phyloP scores from a whole-genome alignment of 495 filamentous ascomycete genomes.

The Terfezia boudieri region DNA sequence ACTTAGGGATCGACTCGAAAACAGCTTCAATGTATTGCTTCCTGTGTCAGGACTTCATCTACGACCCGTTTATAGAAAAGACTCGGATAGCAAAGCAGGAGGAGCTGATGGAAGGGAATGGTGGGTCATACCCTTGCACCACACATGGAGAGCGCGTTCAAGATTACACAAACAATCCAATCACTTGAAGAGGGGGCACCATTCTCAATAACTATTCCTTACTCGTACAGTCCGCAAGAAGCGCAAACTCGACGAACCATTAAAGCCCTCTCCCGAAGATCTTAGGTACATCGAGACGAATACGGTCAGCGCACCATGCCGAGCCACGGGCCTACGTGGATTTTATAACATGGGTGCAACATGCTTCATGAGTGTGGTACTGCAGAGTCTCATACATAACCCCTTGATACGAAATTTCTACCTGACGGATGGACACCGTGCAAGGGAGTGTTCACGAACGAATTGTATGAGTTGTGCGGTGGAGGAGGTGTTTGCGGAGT shows the following conservation, averaged over 20 bases:
- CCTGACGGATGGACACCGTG: constrained; percentile 60
- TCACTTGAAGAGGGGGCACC: neutral
- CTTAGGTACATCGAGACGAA: constrained; percentile 35
- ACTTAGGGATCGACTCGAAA: constrained; percentile 57
- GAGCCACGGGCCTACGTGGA: constrained; percentile 54
- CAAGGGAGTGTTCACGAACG: constrained; percentile 37
- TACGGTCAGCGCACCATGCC: constrained; percentile 40
- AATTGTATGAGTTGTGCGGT: constrained; percentile 71
- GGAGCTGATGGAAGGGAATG: constrained; percentile 12
- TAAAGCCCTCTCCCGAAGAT: constrained; percentile 26
- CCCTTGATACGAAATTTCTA: constrained; percentile 70
- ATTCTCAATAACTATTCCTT: too few relatives aligned
- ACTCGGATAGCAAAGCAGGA: constrained; percentile 32
- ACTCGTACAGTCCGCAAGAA: constrained; percentile 19
- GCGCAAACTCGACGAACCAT: constrained; percentile 8
- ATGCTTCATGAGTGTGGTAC: constrained; percentile 79
- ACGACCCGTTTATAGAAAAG: constrained; percentile 63
- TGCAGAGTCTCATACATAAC: constrained; percentile 75
- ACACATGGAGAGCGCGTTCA: neutral
- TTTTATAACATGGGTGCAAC: constrained; percentile 86
- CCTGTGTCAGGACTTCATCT: constrained; percentile 64
- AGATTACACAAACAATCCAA: neutral
- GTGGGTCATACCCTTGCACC: constrained; percentile 20
- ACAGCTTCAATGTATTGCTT: constrained; percentile 61
- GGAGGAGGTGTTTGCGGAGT: constrained; percentile 79